These are phyloP conservation scores for Gloeostereum incarnatum DNA, from an alignment of 768 basidiomycete genomes.

Conservation along the genomic window DNA sequence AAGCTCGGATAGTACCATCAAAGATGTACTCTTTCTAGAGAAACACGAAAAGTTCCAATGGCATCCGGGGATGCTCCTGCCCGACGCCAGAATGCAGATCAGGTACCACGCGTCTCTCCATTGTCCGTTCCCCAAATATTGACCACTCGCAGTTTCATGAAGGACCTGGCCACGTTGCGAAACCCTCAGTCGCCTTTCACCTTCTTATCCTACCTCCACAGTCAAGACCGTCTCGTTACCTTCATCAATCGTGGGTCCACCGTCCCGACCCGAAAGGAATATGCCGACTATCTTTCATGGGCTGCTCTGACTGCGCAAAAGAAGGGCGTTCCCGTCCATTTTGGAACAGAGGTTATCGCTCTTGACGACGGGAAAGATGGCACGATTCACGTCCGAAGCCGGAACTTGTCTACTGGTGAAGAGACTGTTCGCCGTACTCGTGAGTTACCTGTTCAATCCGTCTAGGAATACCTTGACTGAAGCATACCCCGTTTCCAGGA, in stretches of 20 bases:
- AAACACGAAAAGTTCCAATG: constrained; percentile 36
- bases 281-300: constrained; percentile 45
- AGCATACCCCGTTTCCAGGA: constrained; percentile 19
- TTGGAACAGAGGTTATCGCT: constrained; percentile 35
- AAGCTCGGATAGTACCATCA: constrained; percentile 12
- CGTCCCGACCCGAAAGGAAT: constrained; percentile 43
- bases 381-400: constrained; percentile 28
- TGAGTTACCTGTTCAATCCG: constrained; percentile 14
- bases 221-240: constrained; percentile 33
- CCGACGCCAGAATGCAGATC: constrained; percentile 44
- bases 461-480: constrained; percentile 2
- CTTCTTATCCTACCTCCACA: constrained; percentile 45
- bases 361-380: constrained; percentile 21
- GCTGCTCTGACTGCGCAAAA: constrained; percentile 34
- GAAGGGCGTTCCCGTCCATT: constrained; percentile 32
- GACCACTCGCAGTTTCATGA: constrained; percentile 28
- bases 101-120: constrained; percentile 19
- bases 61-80: constrained; percentile 49
- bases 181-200: constrained; percentile 40
- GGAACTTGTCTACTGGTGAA: constrained; percentile 23
- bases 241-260: constrained; percentile 47
- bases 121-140: neutral
- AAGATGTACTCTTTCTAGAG: constrained; percentile 36
- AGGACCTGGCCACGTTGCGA: constrained; percentile 45
- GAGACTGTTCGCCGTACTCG: constrained; percentile 24